Evolutionary conservation across 768 basidiomycete species (phyloP), one percentile per base, ranked within the genome.

Genomic region (Ramaria sp.): DNA sequence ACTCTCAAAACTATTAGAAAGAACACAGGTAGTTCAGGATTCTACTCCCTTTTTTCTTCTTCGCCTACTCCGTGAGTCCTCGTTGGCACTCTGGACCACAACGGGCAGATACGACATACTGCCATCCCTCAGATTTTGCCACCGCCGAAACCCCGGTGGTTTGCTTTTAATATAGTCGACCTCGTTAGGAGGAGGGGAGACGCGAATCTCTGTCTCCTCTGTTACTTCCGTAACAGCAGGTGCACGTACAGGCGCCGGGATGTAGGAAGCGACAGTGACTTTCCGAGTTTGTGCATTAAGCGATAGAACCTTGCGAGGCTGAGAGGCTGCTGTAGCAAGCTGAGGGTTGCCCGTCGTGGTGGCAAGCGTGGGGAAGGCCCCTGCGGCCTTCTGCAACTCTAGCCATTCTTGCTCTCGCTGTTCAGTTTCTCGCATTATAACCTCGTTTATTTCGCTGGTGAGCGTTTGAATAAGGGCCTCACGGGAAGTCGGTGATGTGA

Each of bases 311-410:
- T 78, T 83, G 59, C 80, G 81, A 0, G 76, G 73, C 49, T 75
- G 70, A 15, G 34, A 47, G 0, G 37, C 30, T 0, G 73, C 67
- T n/a, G 61, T 59, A n/a, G 60, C 45, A 2, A 66, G 48, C 41
- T 61, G 58, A 37, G 61, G 19, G 43, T 57, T 63, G 5, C 59
- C 45, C 13, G 63, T 33, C 7, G 54, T 24, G 7, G 53, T 68
- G 1, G 66, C 59, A 27, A 88, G 75, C 13, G 73, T 70, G 19
- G 85, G 85, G 64, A 88, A 88, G 0, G 80, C 81, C 2, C 84
- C 84, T 24, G 71, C 78, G 0, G 77, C 78, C 7, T 68, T 67
- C 6, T 75, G 71, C 0, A 76, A 78, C 57, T 79, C 77, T 24
- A 78, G 74, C 1, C 73, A 66, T 15, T 67, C 76, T 31, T 70